Evolutionary conservation across 106 monocot species (phyloP).

Genomic region (Apostasia ramifera): DNA sequence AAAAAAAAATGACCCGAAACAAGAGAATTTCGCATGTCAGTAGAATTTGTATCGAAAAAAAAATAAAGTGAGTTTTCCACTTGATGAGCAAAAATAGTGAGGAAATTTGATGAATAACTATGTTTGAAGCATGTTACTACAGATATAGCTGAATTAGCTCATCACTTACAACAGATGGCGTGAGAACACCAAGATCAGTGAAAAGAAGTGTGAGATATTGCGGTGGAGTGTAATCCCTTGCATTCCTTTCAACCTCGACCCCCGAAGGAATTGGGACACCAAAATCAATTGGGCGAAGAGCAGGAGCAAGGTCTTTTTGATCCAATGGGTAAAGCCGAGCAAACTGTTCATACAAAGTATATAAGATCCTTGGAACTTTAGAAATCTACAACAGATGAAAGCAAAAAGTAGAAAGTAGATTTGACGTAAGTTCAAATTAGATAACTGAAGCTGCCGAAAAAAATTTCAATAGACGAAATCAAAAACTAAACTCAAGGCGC

Average conservation of each 20-base stretch:
- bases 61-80: too few species aligned
- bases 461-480: too few species aligned
- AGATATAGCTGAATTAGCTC: conserved; percentile 92
- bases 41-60: too few species aligned
- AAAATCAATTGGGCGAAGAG: conserved; percentile 73
- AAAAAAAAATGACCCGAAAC: too few species aligned
- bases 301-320: conserved; percentile 84
- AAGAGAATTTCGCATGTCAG: too few species aligned
- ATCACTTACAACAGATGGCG: conserved; percentile 95
- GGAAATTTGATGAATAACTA: too few species aligned
- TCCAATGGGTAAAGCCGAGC: conserved; percentile 83
- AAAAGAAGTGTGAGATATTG: conserved; percentile 89
- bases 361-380: background rate
- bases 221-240: conserved; percentile 94
- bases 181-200: conserved; percentile 90
- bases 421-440: too few species aligned
- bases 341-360: conserved; percentile 35
- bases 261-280: conserved; percentile 69
- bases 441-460: too few species aligned
- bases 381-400: background rate
- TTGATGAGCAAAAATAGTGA: too few species aligned
- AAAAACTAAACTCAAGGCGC: background rate
- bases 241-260: conserved; percentile 85
- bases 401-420: too few species aligned
- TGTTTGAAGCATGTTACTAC: conserved; percentile 6